Percentiles rank a stretch among this genome's conserved stretches.
These are phyloP conservation scores for Phycomyces blakesleeanus DNA, from an alignment of 192 early-diverging fungal species.

Conservation along the genomic window DNA sequence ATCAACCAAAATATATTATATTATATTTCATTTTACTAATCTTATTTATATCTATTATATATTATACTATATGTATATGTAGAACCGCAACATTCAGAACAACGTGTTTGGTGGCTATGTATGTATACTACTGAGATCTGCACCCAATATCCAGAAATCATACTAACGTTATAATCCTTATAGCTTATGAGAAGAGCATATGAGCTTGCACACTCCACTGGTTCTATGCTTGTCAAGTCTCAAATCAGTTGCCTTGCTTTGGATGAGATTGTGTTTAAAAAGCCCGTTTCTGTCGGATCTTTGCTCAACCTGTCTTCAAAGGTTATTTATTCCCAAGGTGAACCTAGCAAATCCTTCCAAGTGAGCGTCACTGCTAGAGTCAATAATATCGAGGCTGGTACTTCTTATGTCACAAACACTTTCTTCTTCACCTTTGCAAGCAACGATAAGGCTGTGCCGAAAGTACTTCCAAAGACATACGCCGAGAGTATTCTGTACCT, in stretches of 20 bases:
- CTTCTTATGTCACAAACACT: slow-evolving; percentile 67
- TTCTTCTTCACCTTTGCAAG: slow-evolving; percentile 80
- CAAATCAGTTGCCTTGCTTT: slow-evolving; percentile 60
- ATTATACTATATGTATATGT: slow-evolving; percentile 3
- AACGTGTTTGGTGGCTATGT: slow-evolving; percentile 64
- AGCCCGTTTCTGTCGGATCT: slow-evolving; percentile 81
- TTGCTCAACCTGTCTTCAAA: slow-evolving; percentile 71
- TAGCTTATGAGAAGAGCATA: slow-evolving; percentile 83
- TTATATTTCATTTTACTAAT: too few relatives aligned
- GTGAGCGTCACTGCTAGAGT: slow-evolving; percentile 57
- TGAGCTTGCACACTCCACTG: slow-evolving; percentile 81
- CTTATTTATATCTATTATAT: too few relatives aligned
- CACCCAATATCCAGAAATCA: slow-evolving; percentile 48
- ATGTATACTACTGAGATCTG: background rate
- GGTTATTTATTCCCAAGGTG: slow-evolving; percentile 69
- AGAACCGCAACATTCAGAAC: slow-evolving; percentile 77
- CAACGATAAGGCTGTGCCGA: slow-evolving; percentile 39
- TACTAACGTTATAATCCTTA: slow-evolving; percentile 62
- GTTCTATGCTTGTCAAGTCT: slow-evolving; percentile 59
- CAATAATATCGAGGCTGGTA: slow-evolving; percentile 55
- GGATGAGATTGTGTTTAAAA: slow-evolving; percentile 75
- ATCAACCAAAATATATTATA: too few relatives aligned
- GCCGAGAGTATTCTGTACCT: slow-evolving; percentile 76
- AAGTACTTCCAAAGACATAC: slow-evolving; percentile 79
- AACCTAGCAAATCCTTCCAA: slow-evolving; percentile 53